Base-by-base conservation (phyloP, 2,329 filamentous ascomycete species). In the Colletotrichum sp. region DNA sequence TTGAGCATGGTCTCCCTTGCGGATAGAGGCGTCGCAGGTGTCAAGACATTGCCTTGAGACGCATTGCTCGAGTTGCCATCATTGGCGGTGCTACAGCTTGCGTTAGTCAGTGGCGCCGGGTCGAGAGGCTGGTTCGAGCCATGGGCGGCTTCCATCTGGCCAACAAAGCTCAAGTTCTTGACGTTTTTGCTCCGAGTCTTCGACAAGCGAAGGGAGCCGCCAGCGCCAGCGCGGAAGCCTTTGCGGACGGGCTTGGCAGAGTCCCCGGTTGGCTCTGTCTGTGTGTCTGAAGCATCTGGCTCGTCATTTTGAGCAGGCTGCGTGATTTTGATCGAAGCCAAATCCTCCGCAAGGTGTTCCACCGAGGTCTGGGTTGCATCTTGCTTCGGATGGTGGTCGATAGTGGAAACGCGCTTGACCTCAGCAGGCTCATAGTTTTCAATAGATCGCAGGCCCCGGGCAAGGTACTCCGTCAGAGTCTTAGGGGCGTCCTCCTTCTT, bases 131-230 rank as follows among this genome's bases (percentile, higher is more conserved):
- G 26, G 16, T 28, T 26, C n/a, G 28, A 13, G 15, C 59, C 68
- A 13, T 9, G 18, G 10, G 16, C 21, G 16, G 34, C 15, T 21
- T 6, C 30, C n/a, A 34, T 16, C 16, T 32, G 36, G n/a, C 30
- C 21, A 21, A 49, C 34, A 34, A 75, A 10, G 6, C 18, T 21
- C 24, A 71, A 30, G 15, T 26, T 57, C 10, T 30, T 10, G 8
- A 39, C 68, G 71, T 77, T 79, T 16, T 77, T 76, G 36, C 79
- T 82, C 30, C 83, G 81, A 64, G 80, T 80, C 76, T 84, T 84
- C 5, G 77, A 75, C 28, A 85, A 72, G 12, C 80, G 81, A 34
- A 85, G 79, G 6, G 85, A 85, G 26, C 83, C 83, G n/a, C 83
- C 84, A 13, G 79, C 80, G 30, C 80, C 77, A 52, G 79, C 75